Evolutionary conservation across 805 yeast species (phyloP).

Genomic region (Monosporozyma aquatica): DNA sequence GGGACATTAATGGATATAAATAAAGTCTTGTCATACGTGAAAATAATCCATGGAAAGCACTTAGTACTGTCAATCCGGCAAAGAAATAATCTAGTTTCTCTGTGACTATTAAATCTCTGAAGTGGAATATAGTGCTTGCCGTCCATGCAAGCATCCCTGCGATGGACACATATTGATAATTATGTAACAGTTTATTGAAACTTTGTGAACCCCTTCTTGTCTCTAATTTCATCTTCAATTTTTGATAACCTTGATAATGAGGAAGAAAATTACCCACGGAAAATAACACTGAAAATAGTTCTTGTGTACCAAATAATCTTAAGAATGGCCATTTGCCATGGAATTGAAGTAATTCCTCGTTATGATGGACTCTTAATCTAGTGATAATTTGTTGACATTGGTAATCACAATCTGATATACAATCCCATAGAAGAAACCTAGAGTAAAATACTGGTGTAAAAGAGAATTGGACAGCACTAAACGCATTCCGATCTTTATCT

Average conservation of each 20-base stretch:
- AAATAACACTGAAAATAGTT: constrained; percentile 69
- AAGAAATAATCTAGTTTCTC: constrained; percentile 86
- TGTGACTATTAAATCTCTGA: constrained; percentile 70
- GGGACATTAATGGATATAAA: constrained; percentile 28
- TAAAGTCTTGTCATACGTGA: constrained; percentile 57
- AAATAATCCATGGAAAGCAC: constrained; percentile 64
- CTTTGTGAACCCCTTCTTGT: constrained; percentile 3
- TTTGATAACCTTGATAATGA: constrained; percentile 42
- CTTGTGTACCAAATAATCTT: constrained; percentile 75
- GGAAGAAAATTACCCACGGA: constrained; percentile 64
- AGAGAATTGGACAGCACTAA: constrained; percentile 15
- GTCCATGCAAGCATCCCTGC: constrained; percentile 84
- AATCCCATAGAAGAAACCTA: constrained; percentile 57
- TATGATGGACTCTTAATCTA: constrained; percentile 35
- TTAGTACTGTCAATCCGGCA: constrained; percentile 81
- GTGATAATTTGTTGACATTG: constrained; percentile 81
- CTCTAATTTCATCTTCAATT: constrained; percentile 19
- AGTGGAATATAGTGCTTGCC: constrained; percentile 77
- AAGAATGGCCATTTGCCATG: constrained; percentile 97
- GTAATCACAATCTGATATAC: constrained; percentile 80
- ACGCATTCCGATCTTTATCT: constrained; percentile 21
- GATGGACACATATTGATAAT: constrained; percentile 35
- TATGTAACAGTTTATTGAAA: constrained; percentile 6
- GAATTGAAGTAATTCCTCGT: constrained; percentile 65
- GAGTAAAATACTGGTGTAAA: constrained; percentile 31